Evolutionary conservation across 441 rosid genomes (phyloP).

Genomic region (Biscutella laevigata): DNA sequence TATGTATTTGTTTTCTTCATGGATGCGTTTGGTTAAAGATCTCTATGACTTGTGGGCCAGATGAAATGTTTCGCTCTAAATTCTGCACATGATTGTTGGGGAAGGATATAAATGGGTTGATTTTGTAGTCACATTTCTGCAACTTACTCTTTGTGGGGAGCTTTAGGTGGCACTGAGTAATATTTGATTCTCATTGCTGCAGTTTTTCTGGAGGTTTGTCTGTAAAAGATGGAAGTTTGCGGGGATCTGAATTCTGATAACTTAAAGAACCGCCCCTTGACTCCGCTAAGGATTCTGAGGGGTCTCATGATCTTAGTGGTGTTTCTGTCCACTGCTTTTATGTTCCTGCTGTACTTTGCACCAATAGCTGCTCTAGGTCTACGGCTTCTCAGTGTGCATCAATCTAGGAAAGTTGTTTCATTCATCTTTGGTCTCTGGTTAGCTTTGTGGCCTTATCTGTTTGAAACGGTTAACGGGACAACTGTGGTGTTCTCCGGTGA

Average conservation of each 20-base stretch:
- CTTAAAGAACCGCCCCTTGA: constrained; percentile 53
- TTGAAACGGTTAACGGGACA: constrained; percentile 79
- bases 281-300: constrained; percentile 53
- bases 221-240: constrained; percentile 48
- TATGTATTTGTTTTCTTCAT: background rate
- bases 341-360: constrained; percentile 62
- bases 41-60: background rate
- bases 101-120: background rate
- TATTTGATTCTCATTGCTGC: constrained; percentile 31
- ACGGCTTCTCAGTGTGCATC: constrained; percentile 49
- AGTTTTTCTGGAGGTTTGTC: constrained; percentile 26
- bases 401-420: constrained; percentile 54
- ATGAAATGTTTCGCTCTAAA: background rate
- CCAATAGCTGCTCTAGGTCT: constrained; percentile 42
- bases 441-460: constrained; percentile 88
- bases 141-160: background rate
- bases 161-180: constrained; percentile 19
- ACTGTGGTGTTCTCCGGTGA: constrained; percentile 76
- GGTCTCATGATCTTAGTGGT: constrained; percentile 64
- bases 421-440: constrained; percentile 72
- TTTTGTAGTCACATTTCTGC: background rate
- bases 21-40: background rate
- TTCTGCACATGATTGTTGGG: background rate
- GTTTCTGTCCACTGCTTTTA: constrained; percentile 70
- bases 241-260: constrained; percentile 35